Conservation (phyloP, 2,329 filamentous ascomycete species). For the Sporothrix dimorphospora region DNA sequence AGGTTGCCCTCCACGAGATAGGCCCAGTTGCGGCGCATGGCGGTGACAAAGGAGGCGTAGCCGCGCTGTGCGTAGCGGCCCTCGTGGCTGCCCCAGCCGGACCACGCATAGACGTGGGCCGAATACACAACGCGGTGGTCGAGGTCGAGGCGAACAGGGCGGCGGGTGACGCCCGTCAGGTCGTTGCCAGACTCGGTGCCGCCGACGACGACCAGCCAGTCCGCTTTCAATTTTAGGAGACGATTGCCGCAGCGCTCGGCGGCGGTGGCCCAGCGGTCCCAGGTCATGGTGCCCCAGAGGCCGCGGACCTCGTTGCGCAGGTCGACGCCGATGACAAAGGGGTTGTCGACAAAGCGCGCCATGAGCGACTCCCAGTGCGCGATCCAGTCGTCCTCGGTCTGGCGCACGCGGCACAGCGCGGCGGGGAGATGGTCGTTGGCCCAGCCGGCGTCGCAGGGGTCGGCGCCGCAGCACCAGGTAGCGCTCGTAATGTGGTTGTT, state of each 20-base stretch:
- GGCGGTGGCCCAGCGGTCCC: conserved; percentile 65
- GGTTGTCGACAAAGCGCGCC: conserved; percentile 60
- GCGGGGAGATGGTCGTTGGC: conserved; percentile 63
- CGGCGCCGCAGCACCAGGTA: conserved; percentile 69
- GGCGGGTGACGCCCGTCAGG: conserved; percentile 56
- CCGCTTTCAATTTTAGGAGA: conserved; percentile 59
- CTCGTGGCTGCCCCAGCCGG: conserved; percentile 65
- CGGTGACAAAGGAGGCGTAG: conserved; percentile 63
- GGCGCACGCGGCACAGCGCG: conserved; percentile 61
- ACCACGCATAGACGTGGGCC: conserved; percentile 71
- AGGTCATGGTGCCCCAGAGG: conserved; percentile 70
- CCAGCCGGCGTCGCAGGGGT: conserved; percentile 70
- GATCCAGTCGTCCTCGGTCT: conserved; percentile 69
- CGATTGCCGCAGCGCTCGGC: conserved; percentile 66
- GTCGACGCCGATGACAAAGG: conserved; percentile 67
- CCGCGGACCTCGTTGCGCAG: conserved; percentile 71
- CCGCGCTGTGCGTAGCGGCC: conserved; percentile 63
- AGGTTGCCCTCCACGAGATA: conserved; percentile 61
- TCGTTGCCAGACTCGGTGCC: conserved; percentile 70
- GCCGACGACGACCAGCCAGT: conserved; percentile 71
- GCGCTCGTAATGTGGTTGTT: conserved; percentile 74
- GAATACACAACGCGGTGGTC: conserved; percentile 65
- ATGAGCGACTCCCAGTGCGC: conserved; percentile 68
- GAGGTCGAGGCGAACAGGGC: conserved; percentile 62
- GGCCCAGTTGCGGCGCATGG: conserved; percentile 68